Conservation (phyloP, 257 asterid genomes). For the Avicennia marina region DNA sequence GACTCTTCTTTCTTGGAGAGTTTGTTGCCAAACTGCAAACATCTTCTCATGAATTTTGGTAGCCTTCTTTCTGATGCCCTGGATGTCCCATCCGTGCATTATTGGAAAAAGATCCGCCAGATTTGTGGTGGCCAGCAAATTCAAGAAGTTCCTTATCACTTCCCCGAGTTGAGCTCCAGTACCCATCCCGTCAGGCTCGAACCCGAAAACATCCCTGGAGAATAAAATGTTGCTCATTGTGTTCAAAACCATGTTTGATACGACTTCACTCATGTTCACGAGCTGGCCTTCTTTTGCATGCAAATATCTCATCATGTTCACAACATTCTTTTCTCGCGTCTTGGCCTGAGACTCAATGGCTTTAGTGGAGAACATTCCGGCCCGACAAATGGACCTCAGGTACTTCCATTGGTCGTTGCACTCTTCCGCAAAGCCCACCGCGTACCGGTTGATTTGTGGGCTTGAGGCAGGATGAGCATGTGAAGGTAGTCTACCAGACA, state of each 20-base stretch:
- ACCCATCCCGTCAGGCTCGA: neutral
- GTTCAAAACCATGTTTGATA: neutral
- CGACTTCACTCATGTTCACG: neutral
- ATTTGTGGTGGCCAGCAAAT: neutral
- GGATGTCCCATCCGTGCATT: constrained; percentile 8
- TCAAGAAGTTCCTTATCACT: neutral
- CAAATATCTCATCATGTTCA: constrained; percentile 1
- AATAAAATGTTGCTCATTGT: neutral
- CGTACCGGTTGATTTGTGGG: constrained; percentile 1
- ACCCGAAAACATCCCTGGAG: constrained; percentile 9
- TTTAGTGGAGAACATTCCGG: constrained; percentile 5
- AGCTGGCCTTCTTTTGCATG: constrained; percentile 1
- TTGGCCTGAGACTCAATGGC: constrained; percentile 2
- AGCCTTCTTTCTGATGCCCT: neutral
- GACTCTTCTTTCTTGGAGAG: constrained; percentile 2
- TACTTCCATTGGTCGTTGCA: constrained; percentile 17
- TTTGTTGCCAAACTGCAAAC: neutral
- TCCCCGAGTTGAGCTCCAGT: neutral
- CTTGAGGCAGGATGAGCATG: constrained; percentile 3
- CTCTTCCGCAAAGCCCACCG: constrained; percentile 1
- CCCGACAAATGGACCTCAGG: constrained; percentile 9
- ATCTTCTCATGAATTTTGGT: neutral
- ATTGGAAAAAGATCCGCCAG: constrained; percentile 13
- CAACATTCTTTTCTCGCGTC: neutral
- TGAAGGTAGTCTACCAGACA: neutral